Conservation (phyloP, 768 basidiomycete genomes). For the Saitozyma sp. region DNA sequence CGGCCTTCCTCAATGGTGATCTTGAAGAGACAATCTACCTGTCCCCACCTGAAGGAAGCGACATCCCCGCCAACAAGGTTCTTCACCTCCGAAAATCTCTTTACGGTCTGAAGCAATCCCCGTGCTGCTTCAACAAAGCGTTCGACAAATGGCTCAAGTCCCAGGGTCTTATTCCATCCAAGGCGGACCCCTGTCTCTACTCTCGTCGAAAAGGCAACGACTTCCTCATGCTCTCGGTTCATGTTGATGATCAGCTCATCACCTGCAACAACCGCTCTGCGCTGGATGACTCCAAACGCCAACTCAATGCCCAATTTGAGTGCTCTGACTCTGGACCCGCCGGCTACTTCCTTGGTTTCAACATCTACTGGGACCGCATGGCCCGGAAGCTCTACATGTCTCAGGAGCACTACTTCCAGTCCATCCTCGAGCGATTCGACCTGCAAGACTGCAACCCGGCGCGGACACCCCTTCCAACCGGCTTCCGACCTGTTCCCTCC, state of each 20-base stretch:
- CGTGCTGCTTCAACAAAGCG: constrained; percentile 12
- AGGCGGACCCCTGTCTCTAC: constrained; percentile 17
- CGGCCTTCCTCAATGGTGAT: constrained; percentile 20
- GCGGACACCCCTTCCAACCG: not conserved
- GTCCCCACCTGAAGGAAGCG: constrained; percentile 9
- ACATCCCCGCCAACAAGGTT: constrained; percentile 8
- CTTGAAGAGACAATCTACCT: constrained; percentile 11
- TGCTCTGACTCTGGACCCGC: constrained; percentile 6
- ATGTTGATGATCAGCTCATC: constrained; percentile 25
- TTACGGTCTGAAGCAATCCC: constrained; percentile 18
- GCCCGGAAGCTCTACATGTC: constrained; percentile 13
- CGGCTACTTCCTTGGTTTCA: constrained; percentile 17
- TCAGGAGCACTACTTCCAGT: constrained; percentile 12
- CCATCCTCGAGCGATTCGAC: constrained; percentile 3
- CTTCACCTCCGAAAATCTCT: constrained; percentile 13
- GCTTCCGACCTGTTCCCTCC: constrained; percentile 8
- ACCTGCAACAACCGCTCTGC: constrained; percentile 14
- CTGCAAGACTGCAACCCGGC: constrained; percentile 7
- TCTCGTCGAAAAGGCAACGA: not conserved
- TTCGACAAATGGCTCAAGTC: constrained; percentile 13
- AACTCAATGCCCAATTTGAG: constrained; percentile 12
- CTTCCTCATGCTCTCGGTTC: constrained; percentile 10
- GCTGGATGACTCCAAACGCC: constrained; percentile 3
- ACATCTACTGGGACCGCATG: constrained; percentile 13
- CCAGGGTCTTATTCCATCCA: constrained; percentile 6